A percentile compares a stretch with the other conserved stretches of the same genome.
These are phyloP conservation scores for Scedosporium apiospermum DNA, from an alignment of 2,329 filamentous ascomycete species.

Conservation along the genomic window DNA sequence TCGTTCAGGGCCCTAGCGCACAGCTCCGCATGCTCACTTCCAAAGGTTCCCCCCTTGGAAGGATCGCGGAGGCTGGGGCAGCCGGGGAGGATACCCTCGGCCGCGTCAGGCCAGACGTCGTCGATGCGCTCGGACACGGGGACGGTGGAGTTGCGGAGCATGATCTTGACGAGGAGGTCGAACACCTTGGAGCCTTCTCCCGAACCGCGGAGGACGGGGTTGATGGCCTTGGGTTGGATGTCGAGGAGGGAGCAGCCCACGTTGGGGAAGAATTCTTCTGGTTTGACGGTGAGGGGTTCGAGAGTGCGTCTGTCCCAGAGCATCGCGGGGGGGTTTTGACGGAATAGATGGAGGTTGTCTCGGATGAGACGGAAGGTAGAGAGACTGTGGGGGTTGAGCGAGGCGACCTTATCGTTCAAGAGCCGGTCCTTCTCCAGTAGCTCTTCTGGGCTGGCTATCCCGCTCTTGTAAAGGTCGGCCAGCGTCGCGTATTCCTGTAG, in stretches of 20 bases:
- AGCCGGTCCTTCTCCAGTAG: conserved; percentile 19
- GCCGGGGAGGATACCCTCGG: conserved; percentile 38
- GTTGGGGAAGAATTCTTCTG: conserved; percentile 59
- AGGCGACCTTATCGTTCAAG: conserved; percentile 22
- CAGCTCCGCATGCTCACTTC: conserved; percentile 29
- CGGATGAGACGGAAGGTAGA: conserved; percentile 29
- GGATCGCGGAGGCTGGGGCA: conserved; percentile 42
- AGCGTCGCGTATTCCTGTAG: conserved; percentile 22
- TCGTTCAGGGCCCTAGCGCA: conserved; percentile 38
- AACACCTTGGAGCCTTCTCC: conserved; percentile 43
- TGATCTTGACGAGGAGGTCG: conserved; percentile 27
- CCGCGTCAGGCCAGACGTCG: conserved; percentile 48
- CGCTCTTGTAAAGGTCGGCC: conserved; percentile 11
- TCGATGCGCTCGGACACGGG: conserved; percentile 37
- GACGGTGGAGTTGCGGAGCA: conserved; percentile 25
- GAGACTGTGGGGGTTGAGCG: conserved; percentile 20
- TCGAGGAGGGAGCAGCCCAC: conserved; percentile 52
- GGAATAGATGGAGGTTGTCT: conserved; percentile 46
- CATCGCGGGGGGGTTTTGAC: conserved; percentile 41
- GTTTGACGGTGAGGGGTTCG: conserved; percentile 54
- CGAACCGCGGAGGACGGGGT: conserved; percentile 36
- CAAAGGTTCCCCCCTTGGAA: conserved; percentile 30
- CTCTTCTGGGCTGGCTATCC: conserved; percentile 12
- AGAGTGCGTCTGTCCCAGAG: conserved; percentile 61
- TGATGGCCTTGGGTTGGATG: conserved; percentile 49